These are phyloP conservation scores for Saprolegnia parasitica DNA, from an alignment of 352 stramenopile species.

Conservation along the genomic window DNA sequence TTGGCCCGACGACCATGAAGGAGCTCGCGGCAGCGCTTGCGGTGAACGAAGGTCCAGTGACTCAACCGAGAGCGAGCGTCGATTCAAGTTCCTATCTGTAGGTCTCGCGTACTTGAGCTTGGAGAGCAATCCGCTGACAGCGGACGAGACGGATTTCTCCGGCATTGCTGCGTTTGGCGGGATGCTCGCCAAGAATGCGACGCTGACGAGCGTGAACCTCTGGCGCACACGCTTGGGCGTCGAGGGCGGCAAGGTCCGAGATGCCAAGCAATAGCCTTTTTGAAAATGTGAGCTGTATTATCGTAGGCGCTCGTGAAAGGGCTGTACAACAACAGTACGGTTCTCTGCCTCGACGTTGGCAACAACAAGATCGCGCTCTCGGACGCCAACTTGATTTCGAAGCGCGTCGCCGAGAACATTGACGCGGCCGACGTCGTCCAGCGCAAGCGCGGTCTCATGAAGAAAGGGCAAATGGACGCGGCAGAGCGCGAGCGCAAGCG, in stretches of 20 bases:
- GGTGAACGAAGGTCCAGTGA: slow-evolving; percentile 48
- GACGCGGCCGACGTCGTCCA: slow-evolving; percentile 40
- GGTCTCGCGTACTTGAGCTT: slow-evolving; percentile 43
- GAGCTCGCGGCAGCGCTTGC: slow-evolving; percentile 55
- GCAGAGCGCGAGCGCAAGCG: slow-evolving; percentile 47
- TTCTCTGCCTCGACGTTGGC: slow-evolving; percentile 73
- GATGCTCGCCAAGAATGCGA: slow-evolving; percentile 57
- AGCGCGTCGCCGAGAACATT: slow-evolving; percentile 51
- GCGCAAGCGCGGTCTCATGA: slow-evolving; percentile 41
- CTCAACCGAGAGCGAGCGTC: too few relatives aligned
- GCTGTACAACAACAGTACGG: slow-evolving; percentile 46
- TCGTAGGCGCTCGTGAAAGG: slow-evolving; percentile 38
- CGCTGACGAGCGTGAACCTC: slow-evolving; percentile 62
- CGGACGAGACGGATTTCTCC: slow-evolving; percentile 71
- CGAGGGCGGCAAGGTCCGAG: slow-evolving; percentile 53
- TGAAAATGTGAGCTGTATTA: background rate
- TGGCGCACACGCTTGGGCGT: slow-evolving; percentile 66
- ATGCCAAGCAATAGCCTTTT: background rate
- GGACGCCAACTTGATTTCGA: slow-evolving; percentile 49
- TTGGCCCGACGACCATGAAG: slow-evolving; percentile 46
- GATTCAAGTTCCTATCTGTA: background rate
- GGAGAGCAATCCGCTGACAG: slow-evolving; percentile 73
- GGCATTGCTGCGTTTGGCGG: slow-evolving; percentile 47
- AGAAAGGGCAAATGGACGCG: slow-evolving; percentile 46
- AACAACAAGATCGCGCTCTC: slow-evolving; percentile 64